phyloP scores from a whole-genome alignment of 2,329 filamentous ascomycete species.

The Curvularia spicifera region DNA sequence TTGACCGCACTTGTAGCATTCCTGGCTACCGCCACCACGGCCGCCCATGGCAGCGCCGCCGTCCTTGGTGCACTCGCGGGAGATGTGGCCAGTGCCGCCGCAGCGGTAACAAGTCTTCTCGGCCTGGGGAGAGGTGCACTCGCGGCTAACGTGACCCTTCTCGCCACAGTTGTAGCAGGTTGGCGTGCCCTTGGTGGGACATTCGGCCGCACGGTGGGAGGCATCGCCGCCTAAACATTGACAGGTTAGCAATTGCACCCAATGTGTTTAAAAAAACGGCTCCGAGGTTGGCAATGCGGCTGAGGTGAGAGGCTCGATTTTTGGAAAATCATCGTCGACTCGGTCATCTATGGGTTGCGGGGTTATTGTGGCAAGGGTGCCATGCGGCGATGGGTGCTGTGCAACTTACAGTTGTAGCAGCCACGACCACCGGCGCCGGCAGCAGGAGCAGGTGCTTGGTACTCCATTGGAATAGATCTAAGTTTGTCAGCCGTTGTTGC shows the following conservation, averaged over 20 bases:
- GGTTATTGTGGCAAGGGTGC: constrained; percentile 9
- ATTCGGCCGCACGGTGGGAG: constrained; percentile 58
- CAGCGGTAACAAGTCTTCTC: constrained; percentile 78
- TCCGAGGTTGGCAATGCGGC: background rate
- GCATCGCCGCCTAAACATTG: constrained; percentile 54
- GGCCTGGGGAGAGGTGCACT: constrained; percentile 88
- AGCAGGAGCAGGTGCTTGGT: constrained; percentile 43
- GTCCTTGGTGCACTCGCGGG: constrained; percentile 74
- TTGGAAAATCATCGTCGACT: background rate
- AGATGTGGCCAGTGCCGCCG: constrained; percentile 86
- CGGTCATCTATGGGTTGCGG: constrained; percentile 1
- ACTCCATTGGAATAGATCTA: constrained; percentile 46
- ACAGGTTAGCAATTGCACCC: constrained; percentile 16
- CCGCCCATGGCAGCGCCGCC: constrained; percentile 59
- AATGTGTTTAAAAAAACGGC: background rate
- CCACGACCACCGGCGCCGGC: constrained; percentile 48
- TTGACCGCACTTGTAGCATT: constrained; percentile 99
- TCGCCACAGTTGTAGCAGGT: constrained; percentile 58
- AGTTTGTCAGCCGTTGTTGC: constrained; percentile 24
- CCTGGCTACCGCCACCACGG: constrained; percentile 54
- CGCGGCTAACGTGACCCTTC: constrained; percentile 68
- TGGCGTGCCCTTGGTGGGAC: constrained; percentile 58
- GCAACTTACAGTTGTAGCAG: constrained; percentile 53
- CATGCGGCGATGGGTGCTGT: background rate
- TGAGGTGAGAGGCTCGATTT: background rate